Base-by-base conservation (phyloP, 2,329 filamentous ascomycete genomes). In the Berkeleyomyces basicola region DNA sequence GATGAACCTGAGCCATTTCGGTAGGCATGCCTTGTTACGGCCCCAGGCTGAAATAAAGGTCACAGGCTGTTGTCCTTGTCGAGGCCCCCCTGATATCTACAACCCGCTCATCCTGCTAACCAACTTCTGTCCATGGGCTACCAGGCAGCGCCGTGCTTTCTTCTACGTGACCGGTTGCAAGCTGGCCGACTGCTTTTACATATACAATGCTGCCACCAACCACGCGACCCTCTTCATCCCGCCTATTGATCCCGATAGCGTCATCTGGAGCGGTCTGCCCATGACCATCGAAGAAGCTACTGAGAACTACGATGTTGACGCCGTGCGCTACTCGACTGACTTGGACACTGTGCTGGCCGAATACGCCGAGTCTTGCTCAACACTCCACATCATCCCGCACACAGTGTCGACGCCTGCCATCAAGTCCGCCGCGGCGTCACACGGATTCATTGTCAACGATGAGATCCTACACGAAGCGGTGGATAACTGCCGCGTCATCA, bases 211-310 rank as follows among this genome's bases (percentile, higher is more conserved):
- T 64, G 77, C 81, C 55, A 79, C 82, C 58, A 80, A 84, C 67
- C 83, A 84, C 68, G 82, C 91, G 47, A 95, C 86, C 2, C 83
- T 99, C 58, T 99, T 91, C 76, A 92, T 99, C 68, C 92, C 93
- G 1, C 88, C 90, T 14, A 82, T 91, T 69, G 85, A 96, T 68
- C 82, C 89, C n/a, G 88, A 93, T 51, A 85, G 84, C 62, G 90
- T 97, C 64, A 89, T 97, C 70, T 99, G 92, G 92, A 88, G 87
- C 37, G 93, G 93, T 10, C 80, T 97, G 14, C 93, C 92, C 0
- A 77, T 95, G 65, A 88, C 84, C 43, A 75, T 80, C 42, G 80
- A 87, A 49, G 87, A 96, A 70, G 92, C 92, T 5, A 75, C 87
- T 65, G 74, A 81, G 58, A 80, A 82, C 66, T 97, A 89, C 75